Evolutionary conservation across 2,329 filamentous ascomycete genomes (phyloP), one percentile per base, ranked within the genome.

Genomic region (Sporothrix brunneoviolacea): DNA sequence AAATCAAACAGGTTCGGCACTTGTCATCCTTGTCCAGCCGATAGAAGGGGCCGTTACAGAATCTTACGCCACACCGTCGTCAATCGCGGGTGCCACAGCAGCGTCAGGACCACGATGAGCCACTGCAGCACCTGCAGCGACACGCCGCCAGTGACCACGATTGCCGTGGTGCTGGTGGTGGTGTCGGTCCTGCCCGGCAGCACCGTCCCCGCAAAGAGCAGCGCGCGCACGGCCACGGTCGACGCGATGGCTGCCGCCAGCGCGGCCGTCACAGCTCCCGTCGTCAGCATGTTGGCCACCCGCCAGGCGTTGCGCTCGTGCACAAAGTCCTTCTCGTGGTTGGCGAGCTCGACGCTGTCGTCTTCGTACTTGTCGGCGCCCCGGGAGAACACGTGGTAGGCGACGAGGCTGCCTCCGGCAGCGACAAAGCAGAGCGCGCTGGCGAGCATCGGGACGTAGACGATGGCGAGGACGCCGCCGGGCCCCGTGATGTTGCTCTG

Each of bases 81-180:
- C 16, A 57, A 49, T 10, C 56, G 38, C 19, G 51, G 32, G 32
- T 59, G 56, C 58, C 58, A 58, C 10, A 46, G 33, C 16, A 58
- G 44, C 22, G 54, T 51, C 19, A 58, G 46, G 2, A 40, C 37
- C 2, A 59, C 58, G 21, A 57, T 42, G 12, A 59, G 27, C 58
- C 58, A 59, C 51, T 52, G 47, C 27, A 59, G 53, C 18, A 55
- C 51, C 50, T 57, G 56, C 35, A 58, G 35, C 10, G 57, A 41
- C 7, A 33, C 48, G 41, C 56, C 56, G 21, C 55, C 56, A 10
- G 45, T 35, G n/a, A 49, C 37, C 2, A 13, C 28, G 13, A 57
- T 45, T 24, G 33, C 47, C 36, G 30, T 19, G 1, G 43, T 22
- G 30, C 21, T 47, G 2, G 15, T 37, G 3, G 37, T 30, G 1